Conservation (phyloP, 2,329 filamentous ascomycete species). For the Venturia effusa region DNA sequence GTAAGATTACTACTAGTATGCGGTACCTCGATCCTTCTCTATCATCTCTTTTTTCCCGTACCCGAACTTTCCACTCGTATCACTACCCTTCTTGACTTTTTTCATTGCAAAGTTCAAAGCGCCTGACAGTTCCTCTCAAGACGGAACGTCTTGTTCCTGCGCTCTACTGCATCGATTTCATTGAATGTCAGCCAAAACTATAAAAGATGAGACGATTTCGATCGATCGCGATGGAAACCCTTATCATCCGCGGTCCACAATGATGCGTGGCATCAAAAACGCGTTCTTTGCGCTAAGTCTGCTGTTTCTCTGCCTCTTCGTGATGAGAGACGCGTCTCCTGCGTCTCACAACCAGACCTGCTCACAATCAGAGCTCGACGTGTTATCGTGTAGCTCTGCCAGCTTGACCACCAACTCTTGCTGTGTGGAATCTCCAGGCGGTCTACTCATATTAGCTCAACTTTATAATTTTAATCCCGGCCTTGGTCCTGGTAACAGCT, state of each 20-base stretch:
- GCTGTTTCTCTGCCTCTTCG: not conserved
- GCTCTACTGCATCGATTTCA: not conserved
- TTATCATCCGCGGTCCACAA: not conserved
- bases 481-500: constrained; percentile 8
- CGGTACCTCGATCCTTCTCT: too few species aligned
- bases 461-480: constrained; percentile 10
- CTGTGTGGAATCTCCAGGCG: constrained; percentile 9
- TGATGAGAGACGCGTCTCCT: not conserved
- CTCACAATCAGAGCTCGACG: not conserved
- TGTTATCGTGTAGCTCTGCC: not conserved
- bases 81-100: not conserved
- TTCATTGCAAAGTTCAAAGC: not conserved
- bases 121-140: not conserved
- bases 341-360: not conserved
- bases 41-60: too few species aligned
- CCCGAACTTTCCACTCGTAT: not conserved
- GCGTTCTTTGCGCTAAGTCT: not conserved
- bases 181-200: constrained; percentile 1
- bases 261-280: not conserved
- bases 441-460: constrained; percentile 9
- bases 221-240: not conserved
- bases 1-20: too few species aligned
- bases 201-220: not conserved
- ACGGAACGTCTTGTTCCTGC: not conserved
- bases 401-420: constrained; percentile 6